Percentiles rank a stretch among this genome's conserved stretches.
Conservation (phyloP, 2,329 filamentous ascomycete species). For the Periglandula ipomoeae region DNA sequence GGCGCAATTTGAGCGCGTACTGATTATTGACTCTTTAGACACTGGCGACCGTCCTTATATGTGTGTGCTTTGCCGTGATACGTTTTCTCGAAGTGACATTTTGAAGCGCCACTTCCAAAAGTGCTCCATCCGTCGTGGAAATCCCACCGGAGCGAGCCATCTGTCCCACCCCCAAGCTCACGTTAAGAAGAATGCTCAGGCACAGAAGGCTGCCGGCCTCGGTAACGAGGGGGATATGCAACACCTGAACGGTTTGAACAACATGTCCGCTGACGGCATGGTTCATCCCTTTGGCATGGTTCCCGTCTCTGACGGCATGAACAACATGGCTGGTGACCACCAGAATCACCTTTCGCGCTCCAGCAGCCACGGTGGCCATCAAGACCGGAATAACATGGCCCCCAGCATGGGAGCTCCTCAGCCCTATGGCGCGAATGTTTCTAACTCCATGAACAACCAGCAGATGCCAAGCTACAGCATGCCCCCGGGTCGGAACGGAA, state of each 20-base stretch:
- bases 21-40: conserved; percentile 47
- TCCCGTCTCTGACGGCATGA: conserved; percentile 47
- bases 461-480: conserved; percentile 57
- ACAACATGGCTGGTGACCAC: conserved; percentile 51
- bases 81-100: conserved; percentile 95
- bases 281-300: conserved; percentile 50
- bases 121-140: conserved; percentile 91
- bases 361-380: conserved; percentile 46
- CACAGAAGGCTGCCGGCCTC: conserved; percentile 46
- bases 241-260: conserved; percentile 53
- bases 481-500: conserved; percentile 52
- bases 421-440: conserved; percentile 48
- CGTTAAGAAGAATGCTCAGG: conserved; percentile 64
- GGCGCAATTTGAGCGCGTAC: conserved; percentile 17
- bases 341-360: conserved; percentile 49
- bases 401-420: conserved; percentile 44
- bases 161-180: conserved; percentile 87
- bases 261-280: conserved; percentile 48
- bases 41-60: conserved; percentile 97
- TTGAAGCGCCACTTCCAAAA: conserved; percentile 99
- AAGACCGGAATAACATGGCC: conserved; percentile 47
- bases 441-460: conserved; percentile 55
- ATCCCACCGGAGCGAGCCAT: conserved; percentile 90
- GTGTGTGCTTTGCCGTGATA: conserved; percentile 96
- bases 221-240: conserved; percentile 45